These are phyloP conservation scores for Nitzschia putrida DNA, from an alignment of 108 stramenopile species.

Conservation along the genomic window DNA sequence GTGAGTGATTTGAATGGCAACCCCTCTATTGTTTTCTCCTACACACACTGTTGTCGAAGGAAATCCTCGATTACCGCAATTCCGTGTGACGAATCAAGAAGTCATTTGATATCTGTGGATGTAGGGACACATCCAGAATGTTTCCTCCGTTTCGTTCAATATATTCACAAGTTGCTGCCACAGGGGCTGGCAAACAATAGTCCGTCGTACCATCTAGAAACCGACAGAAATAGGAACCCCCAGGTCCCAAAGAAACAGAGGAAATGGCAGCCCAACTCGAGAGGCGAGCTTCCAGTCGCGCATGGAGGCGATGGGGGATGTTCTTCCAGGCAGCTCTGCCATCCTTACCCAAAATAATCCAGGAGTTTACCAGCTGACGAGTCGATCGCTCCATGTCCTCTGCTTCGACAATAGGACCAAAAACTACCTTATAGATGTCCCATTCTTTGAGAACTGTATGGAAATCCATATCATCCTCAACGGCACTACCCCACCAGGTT, in stretches of 20 bases:
- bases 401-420: slow-evolving; percentile 44
- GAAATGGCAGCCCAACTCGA: slow-evolving; percentile 53
- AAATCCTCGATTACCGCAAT: slow-evolving; percentile 13
- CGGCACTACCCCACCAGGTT: slow-evolving; percentile 65
- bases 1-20: too few relatives aligned
- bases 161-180: slow-evolving; percentile 56
- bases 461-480: slow-evolving; percentile 60
- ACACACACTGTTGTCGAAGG: neutral
- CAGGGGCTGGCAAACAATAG: slow-evolving; percentile 63
- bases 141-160: slow-evolving; percentile 52
- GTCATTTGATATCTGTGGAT: slow-evolving; percentile 52
- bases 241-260: slow-evolving; percentile 74
- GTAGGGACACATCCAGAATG: slow-evolving; percentile 48
- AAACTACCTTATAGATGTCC: slow-evolving; percentile 73
- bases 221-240: slow-evolving; percentile 69
- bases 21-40: too few relatives aligned
- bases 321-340: slow-evolving; percentile 77
- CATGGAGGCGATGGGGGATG: slow-evolving; percentile 63
- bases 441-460: slow-evolving; percentile 51
- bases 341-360: slow-evolving; percentile 71
- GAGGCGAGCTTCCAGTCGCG: slow-evolving; percentile 43
- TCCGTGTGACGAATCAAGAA: slow-evolving; percentile 64
- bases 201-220: slow-evolving; percentile 78
- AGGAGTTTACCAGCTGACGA: slow-evolving; percentile 35
- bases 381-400: slow-evolving; percentile 20